These are phyloP conservation scores for Cutaneotrichosporon arboriforme DNA, from an alignment of 1,284 basidiomycete genomes.

Conservation along the genomic window DNA sequence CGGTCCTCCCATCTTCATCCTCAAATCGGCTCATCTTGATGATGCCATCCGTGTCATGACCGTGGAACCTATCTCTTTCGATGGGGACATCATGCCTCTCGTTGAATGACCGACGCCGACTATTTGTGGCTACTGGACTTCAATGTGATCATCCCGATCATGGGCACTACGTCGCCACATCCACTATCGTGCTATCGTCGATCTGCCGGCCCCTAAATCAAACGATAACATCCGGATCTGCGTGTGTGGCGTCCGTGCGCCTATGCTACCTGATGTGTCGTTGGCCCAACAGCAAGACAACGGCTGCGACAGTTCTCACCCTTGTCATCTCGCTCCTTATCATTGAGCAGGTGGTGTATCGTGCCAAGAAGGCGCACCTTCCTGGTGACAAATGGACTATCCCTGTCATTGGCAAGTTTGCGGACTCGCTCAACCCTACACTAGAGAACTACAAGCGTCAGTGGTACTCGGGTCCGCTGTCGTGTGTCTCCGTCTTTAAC, in stretches of 20 bases:
- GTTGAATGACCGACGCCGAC: neutral
- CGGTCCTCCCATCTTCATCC: neutral
- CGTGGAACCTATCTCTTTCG: too few species aligned
- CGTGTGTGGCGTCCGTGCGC: too few species aligned
- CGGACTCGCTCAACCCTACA: slow-evolving; percentile 78
- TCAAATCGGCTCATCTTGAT: too few species aligned
- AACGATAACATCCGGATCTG: too few species aligned
- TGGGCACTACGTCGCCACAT: too few species aligned
- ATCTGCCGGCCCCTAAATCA: neutral
- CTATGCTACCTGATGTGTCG: too few species aligned
- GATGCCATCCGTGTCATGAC: too few species aligned
- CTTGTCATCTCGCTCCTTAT: slow-evolving; percentile 42
- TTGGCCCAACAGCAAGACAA: slow-evolving; percentile 35
- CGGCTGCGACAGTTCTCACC: slow-evolving; percentile 41
- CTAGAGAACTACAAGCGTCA: slow-evolving; percentile 84
- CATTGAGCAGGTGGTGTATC: slow-evolving; percentile 67
- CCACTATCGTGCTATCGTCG: neutral
- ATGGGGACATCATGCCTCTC: neutral
- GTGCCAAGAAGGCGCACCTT: slow-evolving; percentile 77
- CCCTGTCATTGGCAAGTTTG: slow-evolving; percentile 87
- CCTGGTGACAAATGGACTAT: slow-evolving; percentile 88
- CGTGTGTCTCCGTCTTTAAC: slow-evolving; percentile 88
- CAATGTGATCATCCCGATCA: neutral
- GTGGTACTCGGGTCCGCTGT: slow-evolving; percentile 78
- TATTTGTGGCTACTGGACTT: neutral